These are phyloP conservation scores for Coemansia sp. DNA, from an alignment of 192 early-diverging fungal species.

Conservation along the genomic window DNA sequence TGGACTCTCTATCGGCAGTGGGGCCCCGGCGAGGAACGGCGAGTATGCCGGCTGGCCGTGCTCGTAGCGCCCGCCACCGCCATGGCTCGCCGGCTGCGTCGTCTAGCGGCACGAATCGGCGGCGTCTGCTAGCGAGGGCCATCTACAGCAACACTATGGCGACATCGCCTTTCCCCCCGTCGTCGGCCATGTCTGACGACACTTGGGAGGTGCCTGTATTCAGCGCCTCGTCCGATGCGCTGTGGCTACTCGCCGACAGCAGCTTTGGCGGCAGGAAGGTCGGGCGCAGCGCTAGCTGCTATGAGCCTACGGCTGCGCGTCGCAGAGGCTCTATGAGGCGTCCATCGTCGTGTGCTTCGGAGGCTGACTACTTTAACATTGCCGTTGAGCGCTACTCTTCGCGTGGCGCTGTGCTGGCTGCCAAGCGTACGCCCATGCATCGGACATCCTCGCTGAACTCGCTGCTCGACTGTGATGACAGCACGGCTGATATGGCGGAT, in stretches of 20 bases:
- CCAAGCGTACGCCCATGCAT: constrained; percentile 5
- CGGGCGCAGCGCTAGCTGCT: constrained; percentile 32
- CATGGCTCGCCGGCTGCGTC: constrained; percentile 12
- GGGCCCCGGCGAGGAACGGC: constrained; percentile 13
- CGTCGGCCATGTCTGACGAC: background rate
- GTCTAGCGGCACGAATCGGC: constrained; percentile 20
- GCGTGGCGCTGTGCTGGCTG: background rate
- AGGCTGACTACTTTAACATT: background rate
- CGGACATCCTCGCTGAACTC: constrained; percentile 20
- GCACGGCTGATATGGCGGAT: background rate
- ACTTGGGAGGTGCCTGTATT: constrained; percentile 1
- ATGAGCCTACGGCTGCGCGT: background rate
- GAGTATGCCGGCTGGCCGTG: constrained; percentile 4
- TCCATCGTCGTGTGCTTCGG: constrained; percentile 7
- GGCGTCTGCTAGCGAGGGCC: constrained; percentile 17
- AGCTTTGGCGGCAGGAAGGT: constrained; percentile 2
- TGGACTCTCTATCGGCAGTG: constrained; percentile 7
- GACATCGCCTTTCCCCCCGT: constrained; percentile 1
- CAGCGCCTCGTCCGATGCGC: constrained; percentile 1
- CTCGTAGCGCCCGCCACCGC: constrained; percentile 9
- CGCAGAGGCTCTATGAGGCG: constrained; percentile 8
- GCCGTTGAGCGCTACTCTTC: background rate
- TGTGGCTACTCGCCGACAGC: background rate
- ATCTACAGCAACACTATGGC: constrained; percentile 5
- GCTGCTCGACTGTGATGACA: background rate